These are phyloP conservation scores for Fusarium tricinctum DNA, from an alignment of 2,329 filamentous ascomycete species.

Conservation along the genomic window DNA sequence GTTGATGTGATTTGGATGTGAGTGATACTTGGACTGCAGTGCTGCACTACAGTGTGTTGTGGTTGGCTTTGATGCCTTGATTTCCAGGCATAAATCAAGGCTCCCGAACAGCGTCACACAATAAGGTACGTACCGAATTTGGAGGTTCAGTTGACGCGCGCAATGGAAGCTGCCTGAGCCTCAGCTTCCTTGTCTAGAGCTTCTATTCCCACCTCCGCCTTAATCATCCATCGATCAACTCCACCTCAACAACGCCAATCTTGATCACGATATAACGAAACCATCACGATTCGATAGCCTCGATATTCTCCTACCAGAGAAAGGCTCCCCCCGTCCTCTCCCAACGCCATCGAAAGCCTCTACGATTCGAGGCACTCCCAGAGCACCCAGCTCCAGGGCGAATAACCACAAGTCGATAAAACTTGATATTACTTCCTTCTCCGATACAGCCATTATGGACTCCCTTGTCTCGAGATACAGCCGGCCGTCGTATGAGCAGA, in stretches of 20 bases:
- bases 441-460: slow-evolving; percentile 75
- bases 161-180: slow-evolving; percentile 61
- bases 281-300: slow-evolving; percentile 18
- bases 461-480: slow-evolving; percentile 93
- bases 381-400: slow-evolving; percentile 23
- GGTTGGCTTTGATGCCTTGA: slow-evolving; percentile 2
- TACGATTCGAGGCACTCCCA: slow-evolving; percentile 16
- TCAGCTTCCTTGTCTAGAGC: slow-evolving; percentile 45
- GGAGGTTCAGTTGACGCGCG: slow-evolving; percentile 56
- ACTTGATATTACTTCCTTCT: slow-evolving; percentile 3
- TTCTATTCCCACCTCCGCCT: slow-evolving; percentile 39
- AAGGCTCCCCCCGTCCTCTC: neutral
- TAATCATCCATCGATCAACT: slow-evolving; percentile 21
- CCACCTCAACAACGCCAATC: slow-evolving; percentile 20
- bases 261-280: slow-evolving; percentile 33
- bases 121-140: slow-evolving; percentile 30
- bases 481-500: slow-evolving; percentile 77
- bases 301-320: neutral
- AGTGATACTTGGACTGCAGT: neutral
- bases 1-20: neutral
- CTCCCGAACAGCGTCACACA: slow-evolving; percentile 6
- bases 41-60: neutral
- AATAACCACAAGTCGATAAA: slow-evolving; percentile 24
- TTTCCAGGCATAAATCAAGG: neutral
- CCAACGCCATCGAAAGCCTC: slow-evolving; percentile 18